These are phyloP conservation scores for Rusavskia elegans DNA, from an alignment of 495 filamentous ascomycete genomes.

Conservation along the genomic window DNA sequence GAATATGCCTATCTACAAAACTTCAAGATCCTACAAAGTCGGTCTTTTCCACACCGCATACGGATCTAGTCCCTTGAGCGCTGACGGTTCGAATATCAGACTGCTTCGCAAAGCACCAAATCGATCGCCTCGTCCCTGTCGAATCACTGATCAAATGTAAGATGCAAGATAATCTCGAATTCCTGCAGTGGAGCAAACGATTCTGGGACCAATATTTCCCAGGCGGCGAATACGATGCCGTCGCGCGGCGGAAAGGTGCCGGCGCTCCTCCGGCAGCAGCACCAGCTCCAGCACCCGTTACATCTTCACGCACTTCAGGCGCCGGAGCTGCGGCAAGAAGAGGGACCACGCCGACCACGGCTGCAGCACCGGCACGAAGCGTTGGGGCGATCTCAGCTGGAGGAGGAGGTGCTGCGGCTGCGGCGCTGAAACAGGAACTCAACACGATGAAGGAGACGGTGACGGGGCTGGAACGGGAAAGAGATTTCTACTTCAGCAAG, in stretches of 20 bases:
- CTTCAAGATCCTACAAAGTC: slow-evolving; percentile 93
- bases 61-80: background rate
- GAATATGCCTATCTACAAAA: slow-evolving; percentile 98
- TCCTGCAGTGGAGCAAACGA: slow-evolving; percentile 88
- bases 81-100: slow-evolving; percentile 28
- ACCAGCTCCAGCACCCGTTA: slow-evolving; percentile 17
- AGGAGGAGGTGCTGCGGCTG: slow-evolving; percentile 38
- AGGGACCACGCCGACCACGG: slow-evolving; percentile 59
- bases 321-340: slow-evolving; percentile 37
- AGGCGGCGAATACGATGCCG: slow-evolving; percentile 87
- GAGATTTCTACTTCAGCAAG: slow-evolving; percentile 99
- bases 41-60: slow-evolving; percentile 17
- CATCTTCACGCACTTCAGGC: slow-evolving; percentile 23
- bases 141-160: slow-evolving; percentile 88
- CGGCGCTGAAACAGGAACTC: slow-evolving; percentile 68
- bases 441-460: slow-evolving; percentile 71
- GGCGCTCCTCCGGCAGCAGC: slow-evolving; percentile 39
- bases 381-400: slow-evolving; percentile 18
- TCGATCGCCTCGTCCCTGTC: slow-evolving; percentile 79
- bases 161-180: slow-evolving; percentile 99
- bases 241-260: slow-evolving; percentile 65
- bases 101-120: slow-evolving; percentile 64
- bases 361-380: slow-evolving; percentile 20
- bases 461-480: slow-evolving; percentile 74
- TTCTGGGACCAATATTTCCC: slow-evolving; percentile 99